Evolutionary conservation across 163 green algal genomes (phyloP), one percentile per base, ranked within the genome.

Genomic region (Volvox carteri): DNA sequence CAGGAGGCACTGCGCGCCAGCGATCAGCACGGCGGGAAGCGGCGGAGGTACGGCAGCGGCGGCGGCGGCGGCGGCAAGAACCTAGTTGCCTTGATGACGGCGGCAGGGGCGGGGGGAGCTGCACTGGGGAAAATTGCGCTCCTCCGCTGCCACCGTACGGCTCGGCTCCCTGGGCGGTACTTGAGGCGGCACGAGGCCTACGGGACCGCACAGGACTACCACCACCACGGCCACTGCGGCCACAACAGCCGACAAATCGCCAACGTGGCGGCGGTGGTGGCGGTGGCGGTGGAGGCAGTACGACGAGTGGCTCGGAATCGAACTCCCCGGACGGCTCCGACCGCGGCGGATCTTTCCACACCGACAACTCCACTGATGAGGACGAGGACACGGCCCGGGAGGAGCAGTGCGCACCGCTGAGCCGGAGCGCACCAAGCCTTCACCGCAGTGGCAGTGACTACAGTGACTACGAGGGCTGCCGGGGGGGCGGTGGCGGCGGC

Each of bases 111-210:
- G 62, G n/a, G n/a, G n/a, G 23, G 18, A 5, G 30, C 58, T 11
- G 7, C 67, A 48, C 8, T 76, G 5, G 33, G 37, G 70, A 28
- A 21, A 19, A 18, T 4, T 30, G 18, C 0, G 18, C 42, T 23
- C 44, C 46, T 46, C 75, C 75, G 48, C 48, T 52, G 46, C 33
- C 35, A 3, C 75, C 75, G 33, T 0, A 33, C 33, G 50, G 75
- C 14, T 19, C 39, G 3, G 58, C 78, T 2, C 58, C 60, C 18
- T 14, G 16, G 78, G 78, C 58, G 16, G 60, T 86, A 23, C 60
- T 86, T 44, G 60, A 46, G 78, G 78, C 41, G 16, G 78, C 60
- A 16, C 60, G 78, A 18, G n/a, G 60, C 4, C 30, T 86, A 2
- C 9, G 74, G 8, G 44, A 44, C 68, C 37, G 72, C 48, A 42